Conservation (phyloP, 345 rosid genomes). For the Acer saccharum region DNA sequence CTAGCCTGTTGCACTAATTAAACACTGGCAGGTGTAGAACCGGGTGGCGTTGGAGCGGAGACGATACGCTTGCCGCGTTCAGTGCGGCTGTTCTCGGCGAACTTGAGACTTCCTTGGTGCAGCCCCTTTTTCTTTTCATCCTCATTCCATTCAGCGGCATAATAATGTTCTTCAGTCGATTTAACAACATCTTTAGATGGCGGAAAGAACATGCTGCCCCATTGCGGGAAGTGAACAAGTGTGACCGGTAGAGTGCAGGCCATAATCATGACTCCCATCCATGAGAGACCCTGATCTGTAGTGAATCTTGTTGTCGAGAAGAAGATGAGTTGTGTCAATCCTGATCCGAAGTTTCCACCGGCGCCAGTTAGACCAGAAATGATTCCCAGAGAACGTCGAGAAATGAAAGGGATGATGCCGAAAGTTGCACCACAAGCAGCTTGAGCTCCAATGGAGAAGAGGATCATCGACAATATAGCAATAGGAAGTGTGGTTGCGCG, state of each 20-base stretch:
- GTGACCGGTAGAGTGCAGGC: constrained; percentile 64
- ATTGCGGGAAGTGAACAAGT: constrained; percentile 72
- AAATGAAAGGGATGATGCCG: constrained; percentile 75
- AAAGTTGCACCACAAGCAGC: constrained; percentile 91
- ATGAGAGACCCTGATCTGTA: constrained; percentile 58
- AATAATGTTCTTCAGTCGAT: constrained; percentile 60
- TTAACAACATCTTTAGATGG: constrained; percentile 48
- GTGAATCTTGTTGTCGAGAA: constrained; percentile 54
- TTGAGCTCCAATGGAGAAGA: constrained; percentile 75
- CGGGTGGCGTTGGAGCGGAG: constrained; percentile 48
- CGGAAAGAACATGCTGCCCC: constrained; percentile 76
- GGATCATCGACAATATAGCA: constrained; percentile 69
- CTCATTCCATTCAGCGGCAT: constrained; percentile 62
- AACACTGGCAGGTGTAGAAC: constrained; percentile 48
- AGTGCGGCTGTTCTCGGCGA: constrained; percentile 72
- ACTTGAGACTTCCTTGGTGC: constrained; percentile 65
- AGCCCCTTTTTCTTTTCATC: constrained; percentile 63
- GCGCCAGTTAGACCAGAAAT: constrained; percentile 81
- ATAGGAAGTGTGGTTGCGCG: constrained; percentile 65
- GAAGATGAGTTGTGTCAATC: constrained; percentile 69
- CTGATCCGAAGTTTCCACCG: constrained; percentile 81
- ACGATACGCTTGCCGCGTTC: constrained; percentile 63
- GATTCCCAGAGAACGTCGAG: constrained; percentile 71
- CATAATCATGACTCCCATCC: constrained; percentile 77
- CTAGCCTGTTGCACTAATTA: not conserved